Conservation (phyloP, 139 green algal species). For the Chlamydomonas sp. region DNA sequence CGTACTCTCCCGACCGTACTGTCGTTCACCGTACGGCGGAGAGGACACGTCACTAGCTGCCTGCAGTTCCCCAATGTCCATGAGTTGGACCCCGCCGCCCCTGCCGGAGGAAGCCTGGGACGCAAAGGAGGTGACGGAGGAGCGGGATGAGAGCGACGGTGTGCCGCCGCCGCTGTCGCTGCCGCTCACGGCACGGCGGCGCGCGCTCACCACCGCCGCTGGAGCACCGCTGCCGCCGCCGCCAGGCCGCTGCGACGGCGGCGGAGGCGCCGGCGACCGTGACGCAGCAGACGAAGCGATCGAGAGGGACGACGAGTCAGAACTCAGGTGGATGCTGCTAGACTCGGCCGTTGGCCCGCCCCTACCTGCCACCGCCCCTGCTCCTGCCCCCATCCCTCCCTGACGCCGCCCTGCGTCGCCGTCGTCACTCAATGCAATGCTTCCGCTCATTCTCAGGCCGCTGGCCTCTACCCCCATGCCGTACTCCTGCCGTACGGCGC, state of each 20-base stretch:
- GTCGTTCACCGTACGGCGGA: no score
- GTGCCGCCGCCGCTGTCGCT: background rate
- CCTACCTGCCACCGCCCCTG: background rate
- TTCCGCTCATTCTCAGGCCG: no score
- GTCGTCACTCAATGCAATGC: background rate
- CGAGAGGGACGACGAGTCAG: no score
- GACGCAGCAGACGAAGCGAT: background rate
- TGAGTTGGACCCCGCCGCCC: no score
- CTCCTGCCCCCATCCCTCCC: background rate
- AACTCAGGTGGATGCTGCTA: background rate
- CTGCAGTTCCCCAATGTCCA: no score
- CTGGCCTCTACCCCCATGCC: background rate
- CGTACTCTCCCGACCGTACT: no score
- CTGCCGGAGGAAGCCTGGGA: no score
- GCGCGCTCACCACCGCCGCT: background rate
- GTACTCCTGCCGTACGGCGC: background rate
- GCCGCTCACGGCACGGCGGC: no score
- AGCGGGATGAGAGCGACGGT: background rate
- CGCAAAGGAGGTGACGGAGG: no score
- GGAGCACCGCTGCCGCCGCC: no score
- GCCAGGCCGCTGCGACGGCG: background rate
- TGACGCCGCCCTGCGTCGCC: background rate
- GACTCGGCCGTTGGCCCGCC: background rate
- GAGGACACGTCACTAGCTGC: no score
- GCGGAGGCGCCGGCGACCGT: background rate